Conservation (phyloP, 257 asterid genomes). For the Jacaranda copaia region DNA sequence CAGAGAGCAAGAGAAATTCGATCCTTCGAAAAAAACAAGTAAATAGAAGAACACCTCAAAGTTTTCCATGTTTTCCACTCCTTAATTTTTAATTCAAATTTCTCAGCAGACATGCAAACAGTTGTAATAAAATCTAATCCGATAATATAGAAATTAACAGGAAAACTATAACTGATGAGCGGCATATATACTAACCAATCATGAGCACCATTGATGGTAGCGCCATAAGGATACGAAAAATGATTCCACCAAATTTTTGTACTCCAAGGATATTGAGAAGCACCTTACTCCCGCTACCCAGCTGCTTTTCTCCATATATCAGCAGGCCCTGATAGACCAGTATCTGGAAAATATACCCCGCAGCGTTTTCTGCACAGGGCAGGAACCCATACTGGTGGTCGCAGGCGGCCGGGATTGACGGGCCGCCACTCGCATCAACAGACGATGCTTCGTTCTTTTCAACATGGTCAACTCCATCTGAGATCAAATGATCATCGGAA, state of each 20-base stretch:
- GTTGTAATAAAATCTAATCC: no score
- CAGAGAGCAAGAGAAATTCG: background rate
- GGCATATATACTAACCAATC: slow-evolving; percentile 47
- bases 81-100: no score
- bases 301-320: slow-evolving; percentile 49
- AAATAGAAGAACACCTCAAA: background rate
- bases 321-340: slow-evolving; percentile 58
- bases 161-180: background rate
- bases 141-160: background rate
- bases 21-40: background rate
- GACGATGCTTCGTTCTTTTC: background rate
- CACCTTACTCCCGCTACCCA: slow-evolving; percentile 53
- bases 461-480: slow-evolving; percentile 46
- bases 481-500: slow-evolving; percentile 40
- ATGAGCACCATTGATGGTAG: slow-evolving; percentile 63
- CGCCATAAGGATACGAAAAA: slow-evolving; percentile 62
- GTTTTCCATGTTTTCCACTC: no score
- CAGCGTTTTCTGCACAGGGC: slow-evolving; percentile 63
- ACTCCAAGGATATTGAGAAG: slow-evolving; percentile 52
- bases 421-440: background rate
- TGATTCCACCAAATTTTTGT: slow-evolving; percentile 54
- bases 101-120: no score
- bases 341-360: slow-evolving; percentile 54
- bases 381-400: slow-evolving; percentile 64
- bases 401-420: slow-evolving; percentile 38